Evolutionary conservation across 208 protist genomes (phyloP).

Genomic region (Wallacemonas sp.): DNA sequence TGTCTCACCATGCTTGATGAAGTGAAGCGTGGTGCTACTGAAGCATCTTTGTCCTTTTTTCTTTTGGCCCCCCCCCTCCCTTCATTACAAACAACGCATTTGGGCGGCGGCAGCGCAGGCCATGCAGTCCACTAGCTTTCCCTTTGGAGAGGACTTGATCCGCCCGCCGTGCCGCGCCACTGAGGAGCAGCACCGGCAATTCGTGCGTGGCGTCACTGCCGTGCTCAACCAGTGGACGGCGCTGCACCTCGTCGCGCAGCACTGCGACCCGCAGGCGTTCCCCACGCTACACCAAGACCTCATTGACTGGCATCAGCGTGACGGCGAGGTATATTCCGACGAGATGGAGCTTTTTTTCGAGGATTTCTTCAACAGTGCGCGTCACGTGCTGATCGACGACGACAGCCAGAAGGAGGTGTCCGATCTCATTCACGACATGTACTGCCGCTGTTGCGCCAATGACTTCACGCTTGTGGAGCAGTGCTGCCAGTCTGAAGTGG

Average conservation of each 20-base stretch:
- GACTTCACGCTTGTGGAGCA: slow-evolving; percentile 64
- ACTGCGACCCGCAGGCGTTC: slow-evolving; percentile 63
- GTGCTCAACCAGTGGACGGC: slow-evolving; percentile 89
- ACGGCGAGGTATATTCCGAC: slow-evolving; percentile 83
- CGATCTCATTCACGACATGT: slow-evolving; percentile 83
- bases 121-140: neutral
- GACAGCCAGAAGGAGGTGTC: slow-evolving; percentile 87
- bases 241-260: slow-evolving; percentile 72
- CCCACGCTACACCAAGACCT: slow-evolving; percentile 59
- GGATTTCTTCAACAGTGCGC: slow-evolving; percentile 72
- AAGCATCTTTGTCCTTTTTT: neutral
- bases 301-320: slow-evolving; percentile 54
- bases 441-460: slow-evolving; percentile 73
- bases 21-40: no score
- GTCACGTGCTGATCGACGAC: slow-evolving; percentile 76
- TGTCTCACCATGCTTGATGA: no score
- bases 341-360: slow-evolving; percentile 88
- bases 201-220: slow-evolving; percentile 52
- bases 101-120: no score
- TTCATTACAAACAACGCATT: no score
- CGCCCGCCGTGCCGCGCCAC: slow-evolving; percentile 39
- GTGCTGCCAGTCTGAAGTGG: slow-evolving; percentile 37
- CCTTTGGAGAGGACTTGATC: slow-evolving; percentile 7
- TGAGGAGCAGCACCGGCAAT: slow-evolving; percentile 62
- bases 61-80: no score